A percentile compares a stretch with the other conserved stretches of the same genome.
These are phyloP conservation scores for Pestalotiopsis sp. DNA, from an alignment of 2,329 filamentous ascomycete species.

Conservation along the genomic window DNA sequence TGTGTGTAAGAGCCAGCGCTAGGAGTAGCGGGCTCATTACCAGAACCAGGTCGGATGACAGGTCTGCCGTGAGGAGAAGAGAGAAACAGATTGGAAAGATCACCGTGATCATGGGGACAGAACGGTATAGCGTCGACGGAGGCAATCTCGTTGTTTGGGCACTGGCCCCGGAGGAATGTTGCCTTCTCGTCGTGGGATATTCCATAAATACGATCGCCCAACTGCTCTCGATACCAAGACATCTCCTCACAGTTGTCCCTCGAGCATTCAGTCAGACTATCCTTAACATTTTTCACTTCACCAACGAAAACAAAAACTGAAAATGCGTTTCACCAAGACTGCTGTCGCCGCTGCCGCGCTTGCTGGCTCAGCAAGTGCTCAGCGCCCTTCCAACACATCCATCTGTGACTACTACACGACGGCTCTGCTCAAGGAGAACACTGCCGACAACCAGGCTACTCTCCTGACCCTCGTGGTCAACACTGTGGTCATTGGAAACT, in stretches of 20 bases:
- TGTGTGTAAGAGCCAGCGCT: neutral
- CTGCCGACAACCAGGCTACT: constrained; percentile 55
- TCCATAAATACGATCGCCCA: neutral
- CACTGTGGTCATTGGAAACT: constrained; percentile 65
- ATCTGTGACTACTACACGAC: constrained; percentile 67
- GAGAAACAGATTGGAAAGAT: neutral
- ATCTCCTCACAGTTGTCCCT: neutral
- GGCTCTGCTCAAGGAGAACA: constrained; percentile 59
- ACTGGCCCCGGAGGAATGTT: neutral
- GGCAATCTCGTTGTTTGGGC: neutral
- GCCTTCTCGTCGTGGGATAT: neutral
- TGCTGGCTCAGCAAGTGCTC: constrained; percentile 32
- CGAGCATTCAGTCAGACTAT: neutral
- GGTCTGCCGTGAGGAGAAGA: neutral
- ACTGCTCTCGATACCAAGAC: neutral
- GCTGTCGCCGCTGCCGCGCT: constrained; percentile 23
- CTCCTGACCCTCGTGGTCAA: constrained; percentile 60
- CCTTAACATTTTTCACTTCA: neutral
- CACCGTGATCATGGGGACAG: neutral
- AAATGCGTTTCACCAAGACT: constrained; percentile 27
- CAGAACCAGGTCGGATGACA: neutral
- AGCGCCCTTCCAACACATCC: constrained; percentile 48
- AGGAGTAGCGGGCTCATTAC: neutral
- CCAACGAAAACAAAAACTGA: constrained; percentile 10
- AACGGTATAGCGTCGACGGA: neutral